Conservation (phyloP, 495 filamentous ascomycete genomes). For the Aspergillus affinis region DNA sequence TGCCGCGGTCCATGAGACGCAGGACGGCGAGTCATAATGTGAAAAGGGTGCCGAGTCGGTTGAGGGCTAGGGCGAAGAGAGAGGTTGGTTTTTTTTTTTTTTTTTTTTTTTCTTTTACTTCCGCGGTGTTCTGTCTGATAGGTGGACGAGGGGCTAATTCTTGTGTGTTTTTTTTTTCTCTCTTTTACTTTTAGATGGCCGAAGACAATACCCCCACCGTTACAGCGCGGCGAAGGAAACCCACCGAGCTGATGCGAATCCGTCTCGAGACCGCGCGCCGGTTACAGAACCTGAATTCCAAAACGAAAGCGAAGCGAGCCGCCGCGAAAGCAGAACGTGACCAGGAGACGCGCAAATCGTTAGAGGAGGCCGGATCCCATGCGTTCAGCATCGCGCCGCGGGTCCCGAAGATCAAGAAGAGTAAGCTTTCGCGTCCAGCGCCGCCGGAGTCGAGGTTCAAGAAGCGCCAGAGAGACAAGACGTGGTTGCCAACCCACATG, state of each 20-base stretch:
- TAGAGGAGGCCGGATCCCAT: conserved; percentile 38
- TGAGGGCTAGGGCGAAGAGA: conserved; percentile 65
- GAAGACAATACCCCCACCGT: conserved; percentile 92
- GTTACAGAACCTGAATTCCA: conserved; percentile 60
- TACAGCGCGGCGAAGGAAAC: conserved; percentile 67
- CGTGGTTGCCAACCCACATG: conserved; percentile 92
- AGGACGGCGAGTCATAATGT: conserved; percentile 94
- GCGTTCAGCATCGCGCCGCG: conserved; percentile 44
- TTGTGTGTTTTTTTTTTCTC: too few relatives aligned
- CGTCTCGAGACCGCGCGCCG: conserved; percentile 80
- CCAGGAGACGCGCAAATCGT: conserved; percentile 30
- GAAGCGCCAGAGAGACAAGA: conserved; percentile 85
- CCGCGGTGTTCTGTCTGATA: not conserved
- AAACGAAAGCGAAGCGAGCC: conserved; percentile 52
- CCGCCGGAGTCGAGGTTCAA: conserved; percentile 69
- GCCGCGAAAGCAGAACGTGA: conserved; percentile 34
- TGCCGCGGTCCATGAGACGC: conserved; percentile 79
- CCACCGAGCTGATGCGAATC: conserved; percentile 67
- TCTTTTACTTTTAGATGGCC: conserved; percentile 55
- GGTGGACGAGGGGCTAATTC: too few relatives aligned
- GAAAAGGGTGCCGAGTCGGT: conserved; percentile 79
- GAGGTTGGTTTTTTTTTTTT: conserved; percentile 52
- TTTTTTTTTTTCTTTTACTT: conserved; percentile 1
- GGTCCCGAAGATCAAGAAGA: conserved; percentile 68
- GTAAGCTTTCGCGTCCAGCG: conserved; percentile 65